Evolutionary conservation across 768 basidiomycete species (phyloP), one percentile per base, ranked within the genome.

Genomic region (Hygrocybe coccinea): DNA sequence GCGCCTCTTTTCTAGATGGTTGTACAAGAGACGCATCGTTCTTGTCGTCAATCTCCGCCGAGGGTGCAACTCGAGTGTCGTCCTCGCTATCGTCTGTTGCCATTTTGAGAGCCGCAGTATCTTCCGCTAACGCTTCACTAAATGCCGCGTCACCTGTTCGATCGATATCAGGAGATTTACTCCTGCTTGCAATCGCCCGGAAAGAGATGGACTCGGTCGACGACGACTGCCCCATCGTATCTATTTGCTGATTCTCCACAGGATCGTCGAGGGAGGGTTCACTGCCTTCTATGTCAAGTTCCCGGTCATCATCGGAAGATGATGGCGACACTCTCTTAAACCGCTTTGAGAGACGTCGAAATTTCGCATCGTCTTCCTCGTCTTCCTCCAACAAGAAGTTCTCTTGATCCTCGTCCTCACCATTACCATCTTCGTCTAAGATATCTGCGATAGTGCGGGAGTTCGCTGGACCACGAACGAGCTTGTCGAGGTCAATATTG

Each of bases 391-490:
- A 62, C 61, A 63, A 59, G 50, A 65, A 69, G 29, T 73, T 66
- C 25, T 74, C 70, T 17, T 67, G 62, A 3, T 73, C 70, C 12
- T 60, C 67, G n/a, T 69, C 56, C 19, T 77, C 75, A 14, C 73
- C 71, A 36, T 73, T 71, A 14, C 69, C 73, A 46, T 76, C 77
- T 54, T 72, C 71, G 11, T 73, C 71, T 8, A 69, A 66, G 15
- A 76, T 68, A 39, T 78, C 67, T 21, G 68, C 67, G 1, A 74
- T 54, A 21, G 73, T 59, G 29, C 60, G 63, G 35, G 61, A 60
- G 24, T 58, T 47, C n/a, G 48, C 44, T 7, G 80, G 78, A 2
- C 77, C 77, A 25, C 70, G 74, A 11, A 81, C 61, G 47, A 79
- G 59, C 8, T 71, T 70, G 7, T 79, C 75, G n/a, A 79, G 51